These are phyloP conservation scores for Angomonas deanei DNA, from an alignment of 208 protist species.

Conservation along the genomic window DNA sequence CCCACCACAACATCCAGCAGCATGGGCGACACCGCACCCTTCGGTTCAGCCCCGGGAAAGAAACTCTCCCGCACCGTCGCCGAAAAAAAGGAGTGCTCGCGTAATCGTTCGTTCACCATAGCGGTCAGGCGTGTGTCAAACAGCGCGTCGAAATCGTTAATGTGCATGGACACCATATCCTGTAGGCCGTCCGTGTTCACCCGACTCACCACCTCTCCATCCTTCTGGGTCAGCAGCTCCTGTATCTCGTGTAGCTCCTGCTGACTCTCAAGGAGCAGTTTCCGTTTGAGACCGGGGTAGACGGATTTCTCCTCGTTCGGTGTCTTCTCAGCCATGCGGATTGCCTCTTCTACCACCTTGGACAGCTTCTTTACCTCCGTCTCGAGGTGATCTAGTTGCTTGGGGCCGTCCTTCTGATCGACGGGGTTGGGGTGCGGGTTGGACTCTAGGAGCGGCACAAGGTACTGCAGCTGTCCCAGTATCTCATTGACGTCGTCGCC, in stretches of 20 bases:
- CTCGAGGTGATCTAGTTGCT: constrained; percentile 46
- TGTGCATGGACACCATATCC: constrained; percentile 74
- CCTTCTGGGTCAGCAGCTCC: constrained; percentile 32
- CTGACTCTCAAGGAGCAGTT: constrained; percentile 55
- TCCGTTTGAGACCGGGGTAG: constrained; percentile 65
- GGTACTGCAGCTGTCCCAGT: constrained; percentile 48
- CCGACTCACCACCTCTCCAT: constrained; percentile 46
- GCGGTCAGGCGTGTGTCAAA: constrained; percentile 47
- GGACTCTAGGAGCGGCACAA: constrained; percentile 46
- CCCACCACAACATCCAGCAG: constrained; percentile 78
- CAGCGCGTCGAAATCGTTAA: constrained; percentile 80
- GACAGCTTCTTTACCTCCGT: constrained; percentile 32
- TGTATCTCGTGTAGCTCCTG: constrained; percentile 58
- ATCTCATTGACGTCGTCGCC: constrained; percentile 33
- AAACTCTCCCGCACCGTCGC: constrained; percentile 44
- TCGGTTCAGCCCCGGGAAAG: constrained; percentile 25
- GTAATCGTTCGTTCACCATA: constrained; percentile 67
- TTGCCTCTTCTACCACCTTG: constrained; percentile 14
- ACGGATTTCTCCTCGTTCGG: constrained; percentile 28
- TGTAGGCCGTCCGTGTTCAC: constrained; percentile 61
- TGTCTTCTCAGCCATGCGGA: constrained; percentile 15
- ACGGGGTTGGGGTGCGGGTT: constrained; percentile 43
- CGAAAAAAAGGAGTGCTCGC: constrained; percentile 63
- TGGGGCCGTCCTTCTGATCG: constrained; percentile 37
- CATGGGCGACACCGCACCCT: constrained; percentile 54